phyloP scores from a whole-genome alignment of 2,329 filamentous ascomycete genomes.

The Diaporthe vexans region DNA sequence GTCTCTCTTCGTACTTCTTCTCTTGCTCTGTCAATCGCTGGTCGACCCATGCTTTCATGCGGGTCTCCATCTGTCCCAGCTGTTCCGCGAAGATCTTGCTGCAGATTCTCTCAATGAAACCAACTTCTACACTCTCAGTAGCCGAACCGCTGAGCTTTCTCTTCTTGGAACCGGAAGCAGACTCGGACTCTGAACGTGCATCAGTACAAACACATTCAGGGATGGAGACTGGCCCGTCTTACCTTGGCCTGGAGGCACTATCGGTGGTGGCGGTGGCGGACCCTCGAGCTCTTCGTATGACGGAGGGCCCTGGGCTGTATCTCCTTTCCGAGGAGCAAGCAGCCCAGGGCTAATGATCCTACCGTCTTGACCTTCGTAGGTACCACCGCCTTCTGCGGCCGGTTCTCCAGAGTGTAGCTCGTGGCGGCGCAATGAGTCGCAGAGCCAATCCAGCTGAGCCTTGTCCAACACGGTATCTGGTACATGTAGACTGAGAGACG shows the following conservation, averaged over 20 bases:
- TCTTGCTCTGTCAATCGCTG: constrained; percentile 15
- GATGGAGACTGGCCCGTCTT: not conserved
- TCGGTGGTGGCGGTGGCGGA: constrained; percentile 20
- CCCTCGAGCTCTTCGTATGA: constrained; percentile 35
- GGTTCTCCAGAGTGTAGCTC: constrained; percentile 5
- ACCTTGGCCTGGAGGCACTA: constrained; percentile 4
- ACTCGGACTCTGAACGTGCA: not conserved
- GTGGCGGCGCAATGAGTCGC: constrained; percentile 4
- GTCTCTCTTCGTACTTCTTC: constrained; percentile 12
- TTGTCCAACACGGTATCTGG: not conserved
- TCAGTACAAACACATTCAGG: not conserved
- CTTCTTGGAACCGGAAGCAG: constrained; percentile 8
- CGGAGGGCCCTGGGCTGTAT: constrained; percentile 3
- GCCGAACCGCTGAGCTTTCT: constrained; percentile 8
- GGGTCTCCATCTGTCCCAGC: constrained; percentile 14
- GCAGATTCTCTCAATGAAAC: constrained; percentile 4
- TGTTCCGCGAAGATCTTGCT: constrained; percentile 15
- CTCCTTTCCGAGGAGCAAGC: constrained; percentile 14
- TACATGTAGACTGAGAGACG: constrained; percentile 20
- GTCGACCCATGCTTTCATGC: constrained; percentile 21
- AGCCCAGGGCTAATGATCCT: constrained; percentile 18
- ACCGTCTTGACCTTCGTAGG: constrained; percentile 31
- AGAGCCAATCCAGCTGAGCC: constrained; percentile 26
- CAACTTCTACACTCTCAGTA: not conserved
- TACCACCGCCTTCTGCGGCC: not conserved